Evolutionary conservation across 2,329 filamentous ascomycete genomes (phyloP).

Genomic region (Diaporthe destruens): DNA sequence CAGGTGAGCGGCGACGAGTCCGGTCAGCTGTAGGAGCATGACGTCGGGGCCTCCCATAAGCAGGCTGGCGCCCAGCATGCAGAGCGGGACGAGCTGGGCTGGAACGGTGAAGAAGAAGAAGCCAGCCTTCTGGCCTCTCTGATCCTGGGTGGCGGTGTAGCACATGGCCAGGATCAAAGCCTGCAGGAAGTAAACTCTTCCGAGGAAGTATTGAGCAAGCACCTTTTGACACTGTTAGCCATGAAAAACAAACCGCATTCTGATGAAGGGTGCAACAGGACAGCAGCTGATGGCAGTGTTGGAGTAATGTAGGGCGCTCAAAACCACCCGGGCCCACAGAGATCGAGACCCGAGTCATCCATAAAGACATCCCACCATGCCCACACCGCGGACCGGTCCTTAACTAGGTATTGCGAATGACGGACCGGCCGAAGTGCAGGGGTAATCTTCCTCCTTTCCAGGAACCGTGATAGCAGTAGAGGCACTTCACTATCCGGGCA

Average conservation of each 20-base stretch:
- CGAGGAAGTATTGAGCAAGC: conserved; percentile 65
- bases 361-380: conserved; percentile 82
- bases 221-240: conserved; percentile 53
- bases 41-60: conserved; percentile 71
- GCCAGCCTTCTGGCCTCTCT: conserved; percentile 78
- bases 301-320: conserved; percentile 71
- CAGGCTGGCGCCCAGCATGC: conserved; percentile 81
- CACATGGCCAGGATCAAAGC: conserved; percentile 83
- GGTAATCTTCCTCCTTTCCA: conserved; percentile 86
- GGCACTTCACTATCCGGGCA: conserved; percentile 78
- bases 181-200: conserved; percentile 64
- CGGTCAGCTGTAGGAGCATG: conserved; percentile 76
- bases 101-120: conserved; percentile 90
- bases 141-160: conserved; percentile 90
- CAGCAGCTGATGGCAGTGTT: conserved; percentile 43
- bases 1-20: conserved; percentile 88
- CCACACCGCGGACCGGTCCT: conserved; percentile 74
- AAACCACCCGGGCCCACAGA: conserved; percentile 71
- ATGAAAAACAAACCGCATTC: background rate
- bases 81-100: conserved; percentile 83
- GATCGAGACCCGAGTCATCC: conserved; percentile 74
- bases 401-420: conserved; percentile 74
- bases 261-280: conserved; percentile 35
- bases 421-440: conserved; percentile 71
- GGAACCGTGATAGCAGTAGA: conserved; percentile 85